A percentile compares a stretch with the other conserved stretches of the same genome.
phyloP scores from a whole-genome alignment of 2,329 filamentous ascomycete species.

The Apiospora arundinis region DNA sequence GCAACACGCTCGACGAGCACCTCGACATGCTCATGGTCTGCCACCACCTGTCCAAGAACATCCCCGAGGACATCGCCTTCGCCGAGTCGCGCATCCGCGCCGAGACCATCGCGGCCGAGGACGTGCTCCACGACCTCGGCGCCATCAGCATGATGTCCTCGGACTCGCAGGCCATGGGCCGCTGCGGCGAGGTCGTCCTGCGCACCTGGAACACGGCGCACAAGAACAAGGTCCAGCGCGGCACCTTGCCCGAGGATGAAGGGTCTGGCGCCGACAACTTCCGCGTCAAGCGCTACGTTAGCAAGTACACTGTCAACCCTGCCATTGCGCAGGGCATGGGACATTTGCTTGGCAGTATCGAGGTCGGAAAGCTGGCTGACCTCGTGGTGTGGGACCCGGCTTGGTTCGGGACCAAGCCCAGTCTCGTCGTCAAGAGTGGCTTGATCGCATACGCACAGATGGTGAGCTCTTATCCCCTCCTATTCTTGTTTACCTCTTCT shows the following conservation, averaged over 20 bases:
- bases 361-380: slow-evolving; percentile 90
- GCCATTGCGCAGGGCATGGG: slow-evolving; percentile 89
- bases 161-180: slow-evolving; percentile 96
- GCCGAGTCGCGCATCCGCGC: slow-evolving; percentile 93
- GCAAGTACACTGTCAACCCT: slow-evolving; percentile 96
- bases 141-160: slow-evolving; percentile 98
- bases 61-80: slow-evolving; percentile 94
- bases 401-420: slow-evolving; percentile 88
- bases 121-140: slow-evolving; percentile 92
- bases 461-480: slow-evolving; percentile 55
- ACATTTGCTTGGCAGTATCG: slow-evolving; percentile 84
- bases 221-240: slow-evolving; percentile 92
- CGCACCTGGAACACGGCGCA: slow-evolving; percentile 97
- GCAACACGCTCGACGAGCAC: slow-evolving; percentile 94
- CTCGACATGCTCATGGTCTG: slow-evolving; percentile 99
- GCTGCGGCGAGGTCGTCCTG: slow-evolving; percentile 90
- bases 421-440: slow-evolving; percentile 82
- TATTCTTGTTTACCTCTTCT: neutral
- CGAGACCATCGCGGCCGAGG: slow-evolving; percentile 95
- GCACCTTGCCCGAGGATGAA: slow-evolving; percentile 76
- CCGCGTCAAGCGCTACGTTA: slow-evolving; percentile 88
- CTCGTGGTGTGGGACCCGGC: slow-evolving; percentile 85
- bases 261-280: slow-evolving; percentile 86
- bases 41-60: slow-evolving; percentile 90
- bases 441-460: slow-evolving; percentile 85